These are phyloP conservation scores for Colletotrichum euphorbiae DNA, from an alignment of 2,329 filamentous ascomycete genomes.

Conservation along the genomic window DNA sequence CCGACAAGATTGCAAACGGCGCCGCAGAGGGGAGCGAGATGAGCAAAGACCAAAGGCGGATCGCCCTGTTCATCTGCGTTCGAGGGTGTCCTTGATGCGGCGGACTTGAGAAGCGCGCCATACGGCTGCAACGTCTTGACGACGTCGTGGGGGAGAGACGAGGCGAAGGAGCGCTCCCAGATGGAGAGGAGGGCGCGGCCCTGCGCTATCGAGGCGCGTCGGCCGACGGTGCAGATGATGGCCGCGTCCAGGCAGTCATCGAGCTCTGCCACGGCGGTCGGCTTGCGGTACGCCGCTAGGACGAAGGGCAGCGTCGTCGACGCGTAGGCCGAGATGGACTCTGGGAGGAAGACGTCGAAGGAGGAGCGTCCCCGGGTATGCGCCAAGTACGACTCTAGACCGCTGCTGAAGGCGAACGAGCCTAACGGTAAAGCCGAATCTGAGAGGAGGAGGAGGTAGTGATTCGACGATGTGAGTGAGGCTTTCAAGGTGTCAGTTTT, in stretches of 20 bases:
- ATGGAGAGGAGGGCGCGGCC: slow-evolving; percentile 79
- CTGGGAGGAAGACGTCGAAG: slow-evolving; percentile 75
- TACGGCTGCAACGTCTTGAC: slow-evolving; percentile 50
- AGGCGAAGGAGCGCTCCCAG: slow-evolving; percentile 78
- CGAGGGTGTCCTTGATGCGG: slow-evolving; percentile 39
- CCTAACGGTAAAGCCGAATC: slow-evolving; percentile 86
- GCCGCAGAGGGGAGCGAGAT: slow-evolving; percentile 79
- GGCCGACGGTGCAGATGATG: slow-evolving; percentile 82
- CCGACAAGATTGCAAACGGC: slow-evolving; percentile 72
- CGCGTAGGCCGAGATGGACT: slow-evolving; percentile 78
- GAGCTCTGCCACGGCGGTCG: slow-evolving; percentile 63
- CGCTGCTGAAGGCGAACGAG: slow-evolving; percentile 88
- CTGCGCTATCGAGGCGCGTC: slow-evolving; percentile 80
- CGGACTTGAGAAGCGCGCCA: slow-evolving; percentile 48
- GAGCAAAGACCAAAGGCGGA: slow-evolving; percentile 47
- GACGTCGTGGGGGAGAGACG: slow-evolving; percentile 46
- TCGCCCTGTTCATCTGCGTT: slow-evolving; percentile 31
- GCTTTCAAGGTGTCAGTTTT: slow-evolving; percentile 13
- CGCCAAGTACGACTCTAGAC: slow-evolving; percentile 84
- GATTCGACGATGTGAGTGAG: slow-evolving; percentile 50
- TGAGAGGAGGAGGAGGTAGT: slow-evolving; percentile 81
- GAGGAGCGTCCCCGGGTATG: slow-evolving; percentile 65
- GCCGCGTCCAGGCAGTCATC: slow-evolving; percentile 84
- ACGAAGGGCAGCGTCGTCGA: slow-evolving; percentile 80
- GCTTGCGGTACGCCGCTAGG: slow-evolving; percentile 72